Evolutionary conservation across 2,329 filamentous ascomycete species (phyloP).

Genomic region (Pestalotiopsis sp.): DNA sequence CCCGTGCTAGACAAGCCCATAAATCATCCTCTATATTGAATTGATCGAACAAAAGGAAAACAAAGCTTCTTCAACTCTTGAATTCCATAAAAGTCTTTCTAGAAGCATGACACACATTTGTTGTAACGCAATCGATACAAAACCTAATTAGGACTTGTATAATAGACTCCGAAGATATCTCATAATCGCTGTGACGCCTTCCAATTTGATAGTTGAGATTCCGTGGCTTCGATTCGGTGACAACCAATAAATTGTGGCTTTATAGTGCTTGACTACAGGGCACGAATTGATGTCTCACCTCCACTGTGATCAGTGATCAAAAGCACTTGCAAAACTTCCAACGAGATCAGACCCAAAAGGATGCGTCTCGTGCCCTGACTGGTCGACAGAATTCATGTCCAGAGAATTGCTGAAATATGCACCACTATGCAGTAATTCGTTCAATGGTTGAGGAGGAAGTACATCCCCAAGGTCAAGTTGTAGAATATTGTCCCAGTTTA

Average conservation of each 20-base stretch:
- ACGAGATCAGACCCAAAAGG: background rate
- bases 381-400: background rate
- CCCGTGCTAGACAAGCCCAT: too few species aligned
- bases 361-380: background rate
- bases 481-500: background rate
- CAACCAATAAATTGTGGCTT: background rate
- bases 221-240: background rate
- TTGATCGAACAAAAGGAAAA: too few species aligned
- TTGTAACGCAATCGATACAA: too few species aligned
- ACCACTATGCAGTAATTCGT: background rate
- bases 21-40: too few species aligned
- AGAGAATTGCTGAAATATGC: background rate
- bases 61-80: too few species aligned
- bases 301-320: background rate
- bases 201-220: too few species aligned
- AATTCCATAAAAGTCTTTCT: too few species aligned
- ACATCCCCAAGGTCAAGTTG: background rate
- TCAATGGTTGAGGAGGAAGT: background rate
- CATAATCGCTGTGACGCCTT: too few species aligned
- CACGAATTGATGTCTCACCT: background rate
- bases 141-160: too few species aligned
- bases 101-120: too few species aligned
- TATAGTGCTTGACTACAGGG: background rate
- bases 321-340: background rate
- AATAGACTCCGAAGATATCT: too few species aligned